phyloP scores from a whole-genome alignment of 1,284 basidiomycete species.

The Cryptococcus hybrid region DNA sequence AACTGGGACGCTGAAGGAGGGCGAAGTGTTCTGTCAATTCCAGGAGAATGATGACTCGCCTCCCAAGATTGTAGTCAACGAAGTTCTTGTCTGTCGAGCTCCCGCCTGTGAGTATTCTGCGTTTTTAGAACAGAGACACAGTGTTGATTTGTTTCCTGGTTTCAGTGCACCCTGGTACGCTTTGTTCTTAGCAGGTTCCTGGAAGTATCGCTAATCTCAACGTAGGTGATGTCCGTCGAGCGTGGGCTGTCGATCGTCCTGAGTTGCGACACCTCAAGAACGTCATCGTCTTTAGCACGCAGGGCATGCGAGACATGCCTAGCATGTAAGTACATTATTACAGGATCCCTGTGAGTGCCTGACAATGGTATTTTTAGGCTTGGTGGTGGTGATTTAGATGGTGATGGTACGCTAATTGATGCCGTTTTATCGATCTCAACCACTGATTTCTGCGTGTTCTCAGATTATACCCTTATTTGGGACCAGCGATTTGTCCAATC shows the following conservation, averaged over 20 bases:
- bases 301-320: slow-evolving; percentile 44
- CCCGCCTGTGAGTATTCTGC: slow-evolving; percentile 34
- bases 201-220: too few relatives aligned
- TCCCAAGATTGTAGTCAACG: slow-evolving; percentile 30
- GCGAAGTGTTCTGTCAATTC: slow-evolving; percentile 49
- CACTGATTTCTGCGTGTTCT: too few relatives aligned
- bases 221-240: slow-evolving; percentile 35
- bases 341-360: slow-evolving; percentile 1
- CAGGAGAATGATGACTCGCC: slow-evolving; percentile 29
- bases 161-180: slow-evolving; percentile 18
- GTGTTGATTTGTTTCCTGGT: not conserved
- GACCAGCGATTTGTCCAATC: slow-evolving; percentile 41
- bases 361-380: slow-evolving; percentile 23
- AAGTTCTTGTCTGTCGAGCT: slow-evolving; percentile 46
- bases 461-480: slow-evolving; percentile 51
- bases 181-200: too few relatives aligned
- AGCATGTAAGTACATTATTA: slow-evolving; percentile 31
- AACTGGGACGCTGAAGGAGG: slow-evolving; percentile 36
- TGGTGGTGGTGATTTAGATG: slow-evolving; percentile 50
- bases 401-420: slow-evolving; percentile 29
- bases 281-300: slow-evolving; percentile 46
- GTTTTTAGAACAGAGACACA: not conserved
- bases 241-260: slow-evolving; percentile 40
- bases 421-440: not conserved
- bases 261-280: slow-evolving; percentile 46